A percentile compares a stretch with the other conserved stretches of the same genome.
Evolutionary conservation across 225 moss, liverwort and hornwort genomes (phyloP).

Genomic region (Pseudoscleropodium purum): DNA sequence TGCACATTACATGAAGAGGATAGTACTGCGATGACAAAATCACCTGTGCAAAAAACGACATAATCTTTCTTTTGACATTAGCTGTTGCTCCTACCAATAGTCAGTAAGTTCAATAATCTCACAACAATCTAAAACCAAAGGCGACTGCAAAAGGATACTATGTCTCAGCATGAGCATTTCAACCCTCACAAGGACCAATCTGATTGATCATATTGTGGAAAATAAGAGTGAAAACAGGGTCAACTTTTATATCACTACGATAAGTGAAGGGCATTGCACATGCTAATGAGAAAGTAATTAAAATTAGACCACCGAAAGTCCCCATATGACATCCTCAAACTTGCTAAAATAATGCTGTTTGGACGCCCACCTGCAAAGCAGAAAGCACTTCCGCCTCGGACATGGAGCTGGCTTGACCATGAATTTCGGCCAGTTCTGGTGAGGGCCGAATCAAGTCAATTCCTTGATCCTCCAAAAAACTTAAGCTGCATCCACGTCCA

Average conservation of each 20-base stretch:
- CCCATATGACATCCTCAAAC: not conserved
- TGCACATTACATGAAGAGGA: constrained; percentile 98
- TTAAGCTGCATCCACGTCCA: constrained; percentile 54
- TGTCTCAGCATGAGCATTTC: not conserved
- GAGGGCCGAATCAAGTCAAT: constrained; percentile 75
- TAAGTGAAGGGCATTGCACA: not conserved
- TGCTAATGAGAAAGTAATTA: not conserved
- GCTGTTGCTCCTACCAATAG: not conserved
- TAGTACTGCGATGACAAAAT: constrained; percentile 94
- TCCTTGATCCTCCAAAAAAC: constrained; percentile 85
- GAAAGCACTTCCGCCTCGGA: constrained; percentile 93
- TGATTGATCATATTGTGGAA: not conserved
- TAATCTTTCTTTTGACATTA: not conserved
- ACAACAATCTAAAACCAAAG: not conserved
- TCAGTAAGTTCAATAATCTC: not conserved
- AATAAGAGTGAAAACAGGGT: not conserved
- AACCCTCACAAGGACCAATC: not conserved
- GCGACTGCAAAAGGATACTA: not conserved
- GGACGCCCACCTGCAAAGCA: constrained; percentile 61
- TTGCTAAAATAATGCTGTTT: not conserved
- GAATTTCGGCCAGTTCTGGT: constrained; percentile 53
- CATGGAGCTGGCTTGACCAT: constrained; percentile 62
- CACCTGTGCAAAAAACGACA: constrained; percentile 29
- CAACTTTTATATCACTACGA: not conserved
- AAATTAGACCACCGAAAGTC: not conserved